Conservation (phyloP, 148 eudicot species). For the Silene conica region DNA sequence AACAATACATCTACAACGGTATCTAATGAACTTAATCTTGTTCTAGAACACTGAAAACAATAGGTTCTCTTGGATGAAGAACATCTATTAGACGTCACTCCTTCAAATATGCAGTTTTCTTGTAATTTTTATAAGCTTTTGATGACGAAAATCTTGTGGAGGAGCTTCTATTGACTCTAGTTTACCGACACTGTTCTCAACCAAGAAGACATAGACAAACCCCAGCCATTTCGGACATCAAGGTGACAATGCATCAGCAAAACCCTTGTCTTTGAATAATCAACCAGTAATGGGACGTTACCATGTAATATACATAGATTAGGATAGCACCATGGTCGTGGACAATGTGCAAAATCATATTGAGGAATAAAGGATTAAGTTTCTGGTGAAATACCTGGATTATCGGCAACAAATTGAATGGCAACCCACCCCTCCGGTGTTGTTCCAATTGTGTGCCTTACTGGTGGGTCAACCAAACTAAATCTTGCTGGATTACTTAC, state of each 20-base stretch:
- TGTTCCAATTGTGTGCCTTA: constrained; percentile 71
- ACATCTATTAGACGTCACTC: neutral
- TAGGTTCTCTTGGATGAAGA: neutral
- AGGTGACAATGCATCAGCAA: constrained; percentile 93
- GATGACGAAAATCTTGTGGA: constrained; percentile 71
- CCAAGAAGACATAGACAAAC: constrained; percentile 68
- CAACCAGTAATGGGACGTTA: neutral
- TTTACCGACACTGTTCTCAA: constrained; percentile 63
- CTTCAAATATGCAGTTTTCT: neutral
- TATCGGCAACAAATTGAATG: constrained; percentile 82
- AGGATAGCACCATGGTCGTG: neutral
- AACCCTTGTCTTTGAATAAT: constrained; percentile 42
- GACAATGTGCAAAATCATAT: constrained; percentile 7
- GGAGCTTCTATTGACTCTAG: constrained; percentile 56
- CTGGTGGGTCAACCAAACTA: constrained; percentile 74
- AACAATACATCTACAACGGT: neutral
- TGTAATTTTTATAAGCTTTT: neutral
- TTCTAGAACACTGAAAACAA: neutral
- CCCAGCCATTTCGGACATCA: constrained; percentile 72
- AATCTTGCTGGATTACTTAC: constrained; percentile 46
- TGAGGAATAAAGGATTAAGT: no score
- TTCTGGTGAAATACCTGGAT: constrained; percentile 54
- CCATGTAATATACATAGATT: neutral
- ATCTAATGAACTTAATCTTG: neutral
- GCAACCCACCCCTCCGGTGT: constrained; percentile 93